These are phyloP conservation scores for Talaromyces proteolyticus DNA, from an alignment of 495 filamentous ascomycete genomes.

Conservation along the genomic window DNA sequence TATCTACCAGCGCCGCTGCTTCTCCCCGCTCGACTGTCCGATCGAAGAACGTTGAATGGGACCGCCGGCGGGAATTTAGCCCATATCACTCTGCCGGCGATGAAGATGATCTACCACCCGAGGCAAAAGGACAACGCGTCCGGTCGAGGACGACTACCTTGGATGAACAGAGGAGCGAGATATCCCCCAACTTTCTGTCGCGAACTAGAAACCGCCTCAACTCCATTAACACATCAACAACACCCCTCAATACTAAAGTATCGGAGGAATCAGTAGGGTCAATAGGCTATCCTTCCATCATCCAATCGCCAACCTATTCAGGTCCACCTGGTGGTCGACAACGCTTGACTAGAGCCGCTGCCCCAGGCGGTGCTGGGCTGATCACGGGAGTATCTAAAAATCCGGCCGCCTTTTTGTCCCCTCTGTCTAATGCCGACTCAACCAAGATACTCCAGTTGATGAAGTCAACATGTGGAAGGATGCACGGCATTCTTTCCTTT, in stretches of 20 bases:
- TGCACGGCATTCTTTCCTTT: constrained; percentile 51
- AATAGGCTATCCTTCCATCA: constrained; percentile 46
- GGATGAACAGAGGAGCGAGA: constrained; percentile 41
- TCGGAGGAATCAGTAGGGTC: constrained; percentile 27
- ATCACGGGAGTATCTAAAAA: constrained; percentile 20
- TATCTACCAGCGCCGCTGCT: constrained; percentile 27
- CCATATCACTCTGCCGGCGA: constrained; percentile 24
- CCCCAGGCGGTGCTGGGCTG: constrained; percentile 19
- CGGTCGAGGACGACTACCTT: constrained; percentile 45
- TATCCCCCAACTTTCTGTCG: constrained; percentile 26
- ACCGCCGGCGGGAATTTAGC: constrained; percentile 22
- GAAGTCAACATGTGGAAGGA: constrained; percentile 53
- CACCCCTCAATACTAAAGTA: constrained; percentile 21
- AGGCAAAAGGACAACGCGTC: constrained; percentile 31
- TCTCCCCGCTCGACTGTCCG: constrained; percentile 37
- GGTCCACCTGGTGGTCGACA: constrained; percentile 28
- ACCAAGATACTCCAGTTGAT: constrained; percentile 48
- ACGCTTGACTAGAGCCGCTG: constrained; percentile 37
- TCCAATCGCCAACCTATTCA: constrained; percentile 31
- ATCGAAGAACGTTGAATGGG: constrained; percentile 25
- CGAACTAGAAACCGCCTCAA: constrained; percentile 36
- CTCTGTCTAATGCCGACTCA: constrained; percentile 39
- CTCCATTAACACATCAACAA: constrained; percentile 34
- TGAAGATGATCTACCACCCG: constrained; percentile 25
- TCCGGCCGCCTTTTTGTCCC: constrained; percentile 49